Conservation (phyloP, 2,329 filamentous ascomycete genomes). For the Ceratocystis cubensis region DNA sequence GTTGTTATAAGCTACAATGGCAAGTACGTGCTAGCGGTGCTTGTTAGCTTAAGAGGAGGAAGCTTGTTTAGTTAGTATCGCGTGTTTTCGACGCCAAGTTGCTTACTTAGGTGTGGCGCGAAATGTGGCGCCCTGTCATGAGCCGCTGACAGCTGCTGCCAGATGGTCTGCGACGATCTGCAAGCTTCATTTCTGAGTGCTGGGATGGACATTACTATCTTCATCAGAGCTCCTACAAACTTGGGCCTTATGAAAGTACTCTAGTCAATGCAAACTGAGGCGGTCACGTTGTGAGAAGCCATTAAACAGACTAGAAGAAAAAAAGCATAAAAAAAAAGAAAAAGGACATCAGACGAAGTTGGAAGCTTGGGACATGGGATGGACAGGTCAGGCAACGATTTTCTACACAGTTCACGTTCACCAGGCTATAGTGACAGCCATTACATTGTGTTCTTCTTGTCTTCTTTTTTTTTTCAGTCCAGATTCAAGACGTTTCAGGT, state of each 20-base stretch:
- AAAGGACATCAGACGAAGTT: slow-evolving; percentile 1
- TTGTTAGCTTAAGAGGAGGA: no score
- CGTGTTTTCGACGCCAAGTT: no score
- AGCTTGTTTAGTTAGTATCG: no score
- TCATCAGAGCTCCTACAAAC: neutral
- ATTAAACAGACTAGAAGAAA: neutral
- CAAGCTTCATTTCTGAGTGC: no score
- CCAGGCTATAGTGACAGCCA: neutral
- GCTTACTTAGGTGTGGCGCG: no score
- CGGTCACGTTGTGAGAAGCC: neutral
- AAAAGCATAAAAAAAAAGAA: neutral
- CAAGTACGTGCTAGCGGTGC: no score
- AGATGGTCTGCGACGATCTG: no score
- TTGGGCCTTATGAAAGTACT: neutral
- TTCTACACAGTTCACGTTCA: neutral
- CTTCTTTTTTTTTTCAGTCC: neutral
- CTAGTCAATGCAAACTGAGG: neutral
- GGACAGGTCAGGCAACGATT: neutral
- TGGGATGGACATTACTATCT: neutral
- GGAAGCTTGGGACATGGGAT: neutral
- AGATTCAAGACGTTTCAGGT: slow-evolving; percentile 5
- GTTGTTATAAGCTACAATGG: no score
- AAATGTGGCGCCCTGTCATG: no score
- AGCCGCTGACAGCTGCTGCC: no score
- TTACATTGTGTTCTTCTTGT: neutral